Evolutionary conservation across 2,329 filamentous ascomycete species (phyloP), one percentile per base, ranked within the genome.

Genomic region (Arthrobotrys sinensis): DNA sequence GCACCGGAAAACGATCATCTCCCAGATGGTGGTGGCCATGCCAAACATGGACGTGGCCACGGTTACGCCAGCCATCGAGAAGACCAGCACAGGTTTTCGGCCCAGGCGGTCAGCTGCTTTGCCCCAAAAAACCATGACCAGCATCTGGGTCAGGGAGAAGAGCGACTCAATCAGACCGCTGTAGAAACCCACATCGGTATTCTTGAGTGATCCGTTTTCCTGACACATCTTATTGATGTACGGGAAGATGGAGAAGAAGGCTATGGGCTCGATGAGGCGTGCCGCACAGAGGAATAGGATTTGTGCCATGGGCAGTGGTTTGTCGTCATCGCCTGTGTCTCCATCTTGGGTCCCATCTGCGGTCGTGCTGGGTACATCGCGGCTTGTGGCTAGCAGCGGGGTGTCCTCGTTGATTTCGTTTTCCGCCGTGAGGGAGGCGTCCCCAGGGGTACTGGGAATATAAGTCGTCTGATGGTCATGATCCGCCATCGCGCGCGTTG

Each of bases 201-300:
- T 85, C 0, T 86, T 83, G 1, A 95, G 84, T 10, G 86, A 82
- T 8, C 91, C 92, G 75, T 90, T 91, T 71, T 88, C 86, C 83
- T 89, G 86, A 43, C 93, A 90, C 92, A 95, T 95, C 82, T 91
- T 86, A 82, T 90, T 93, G 84, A 96, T 88, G 84, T 92, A 95
- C 0, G 92, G 91, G 81, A 95, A 92, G 83, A 95, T 93, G 83
- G 88, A 90, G 85, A 94, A 95, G 85, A 93, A 95, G n/a, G 92
- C 91, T 46, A 94, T 88, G 0, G 93, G 92, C 82, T 95, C 93
- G 52, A 93, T 86, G 28, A 92, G 82, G 4, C 92, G 89, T 1
- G 90, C 90, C 82, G 90, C 92, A 85, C 92, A 95, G 11, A 96
- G 88, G 10, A 92, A 84, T 36, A 91, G 83, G 65, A 96, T 90